Percentiles rank a stretch among this genome's conserved stretches.
These are phyloP conservation scores for Fragilariopsis cylindrus DNA, from an alignment of 108 stramenopile species.

Conservation along the genomic window DNA sequence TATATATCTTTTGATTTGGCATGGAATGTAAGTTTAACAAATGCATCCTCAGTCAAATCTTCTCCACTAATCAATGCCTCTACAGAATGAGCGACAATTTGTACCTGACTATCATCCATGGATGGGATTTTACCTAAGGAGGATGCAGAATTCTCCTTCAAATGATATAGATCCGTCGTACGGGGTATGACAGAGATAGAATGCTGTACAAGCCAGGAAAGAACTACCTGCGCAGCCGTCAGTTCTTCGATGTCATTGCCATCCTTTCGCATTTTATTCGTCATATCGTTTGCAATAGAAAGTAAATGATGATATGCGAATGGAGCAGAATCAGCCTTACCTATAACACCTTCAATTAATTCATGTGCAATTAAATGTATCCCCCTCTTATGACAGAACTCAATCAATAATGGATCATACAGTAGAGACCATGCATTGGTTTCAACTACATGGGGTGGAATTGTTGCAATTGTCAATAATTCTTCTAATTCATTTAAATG, in stretches of 20 bases:
- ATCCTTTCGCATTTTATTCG: constrained; percentile 4
- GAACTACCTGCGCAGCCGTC: constrained; percentile 42
- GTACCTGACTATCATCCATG: constrained; percentile 39
- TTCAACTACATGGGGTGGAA: constrained; percentile 71
- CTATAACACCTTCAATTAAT: constrained; percentile 61
- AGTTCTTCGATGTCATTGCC: constrained; percentile 1
- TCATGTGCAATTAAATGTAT: constrained; percentile 73
- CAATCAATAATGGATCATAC: constrained; percentile 65
- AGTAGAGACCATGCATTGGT: constrained; percentile 73
- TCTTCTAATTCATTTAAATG: constrained; percentile 64
- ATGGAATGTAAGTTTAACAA: constrained; percentile 39
- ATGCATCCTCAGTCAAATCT: constrained; percentile 46
- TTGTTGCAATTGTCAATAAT: constrained; percentile 37
- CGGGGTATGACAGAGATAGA: constrained; percentile 55
- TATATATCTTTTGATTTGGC: constrained; percentile 40
- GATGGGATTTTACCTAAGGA: constrained; percentile 41
- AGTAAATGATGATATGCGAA: constrained; percentile 39
- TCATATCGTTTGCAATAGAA: constrained; percentile 36
- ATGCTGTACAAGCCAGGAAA: constrained; percentile 61
- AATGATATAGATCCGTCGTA: constrained; percentile 40
- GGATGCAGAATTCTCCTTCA: constrained; percentile 50
- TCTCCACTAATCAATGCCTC: constrained; percentile 50
- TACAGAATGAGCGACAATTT: constrained; percentile 41
- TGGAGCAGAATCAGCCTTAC: constrained; percentile 25
- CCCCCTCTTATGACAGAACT: constrained; percentile 46